A percentile compares a stretch with the other conserved stretches of the same genome.
Conservation (phyloP, 768 basidiomycete species). For the Paxillus involutus region DNA sequence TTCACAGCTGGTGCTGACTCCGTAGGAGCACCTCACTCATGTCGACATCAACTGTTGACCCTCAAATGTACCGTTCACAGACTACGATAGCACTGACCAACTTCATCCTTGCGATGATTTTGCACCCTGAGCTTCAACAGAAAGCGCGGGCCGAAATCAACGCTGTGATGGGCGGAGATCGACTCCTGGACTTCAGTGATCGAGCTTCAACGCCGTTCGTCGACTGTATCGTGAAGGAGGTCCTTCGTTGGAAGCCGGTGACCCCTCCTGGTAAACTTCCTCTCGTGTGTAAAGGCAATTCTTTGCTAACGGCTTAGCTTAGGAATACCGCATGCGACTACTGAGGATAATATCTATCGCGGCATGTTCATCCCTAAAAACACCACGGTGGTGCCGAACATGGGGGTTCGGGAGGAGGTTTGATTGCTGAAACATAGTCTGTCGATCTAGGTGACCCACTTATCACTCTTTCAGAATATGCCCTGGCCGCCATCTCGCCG, state of each 20-base stretch:
- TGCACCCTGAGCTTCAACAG: conserved; percentile 6
- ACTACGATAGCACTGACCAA: conserved; percentile 2
- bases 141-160: not conserved
- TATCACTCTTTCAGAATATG: not conserved
- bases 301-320: not conserved
- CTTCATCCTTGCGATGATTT: no score
- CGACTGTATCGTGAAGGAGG: no score
- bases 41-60: no score
- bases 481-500: conserved; percentile 3
- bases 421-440: no score
- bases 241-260: no score
- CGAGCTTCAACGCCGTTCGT: no score
- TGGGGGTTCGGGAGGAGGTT: no score
- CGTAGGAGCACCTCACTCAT: not conserved
- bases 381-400: no score
- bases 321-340: not conserved
- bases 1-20: conserved; percentile 1
- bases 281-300: no score
- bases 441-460: not conserved
- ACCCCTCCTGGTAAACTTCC: not conserved
- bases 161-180: not conserved
- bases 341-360: no score
- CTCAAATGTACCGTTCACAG: not conserved
- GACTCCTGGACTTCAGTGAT: no score
- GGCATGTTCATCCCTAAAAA: no score